Base-by-base conservation (phyloP, 2,329 filamentous ascomycete genomes). In the Penicillium sp. region DNA sequence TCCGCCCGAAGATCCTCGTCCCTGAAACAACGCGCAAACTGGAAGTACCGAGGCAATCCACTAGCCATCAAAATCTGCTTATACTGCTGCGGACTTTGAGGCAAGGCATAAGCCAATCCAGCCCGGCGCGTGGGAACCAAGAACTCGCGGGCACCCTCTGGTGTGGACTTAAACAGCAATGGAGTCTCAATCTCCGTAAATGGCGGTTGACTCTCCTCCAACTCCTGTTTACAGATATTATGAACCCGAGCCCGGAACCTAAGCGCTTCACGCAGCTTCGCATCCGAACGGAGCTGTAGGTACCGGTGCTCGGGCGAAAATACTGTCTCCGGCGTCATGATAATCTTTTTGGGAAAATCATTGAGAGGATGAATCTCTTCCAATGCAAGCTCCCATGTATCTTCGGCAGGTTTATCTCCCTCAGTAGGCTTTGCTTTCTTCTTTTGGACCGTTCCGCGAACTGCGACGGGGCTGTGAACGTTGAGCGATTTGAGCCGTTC, bases 61-160 rank as follows among this genome's bases (percentile, higher is more conserved):
- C 89, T 89, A 0, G 92, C 90, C 92, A 99, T 97, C 41, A 99
- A 82, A 2, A 97, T 90, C 76, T 99, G 94, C 76, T 99, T 99
- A 71, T 97, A 99, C 73, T 99, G 94, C 72, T 99, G 94, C 0
- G 94, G 94, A 62, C 93, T 97, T 72, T 99, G 95, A 0, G 92
- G 92, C 20, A 99, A 79, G 8, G 94, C 94, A 73, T 97, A 99
- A 3, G 90, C 92, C 57, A 86, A 78, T 0, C 90, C 91, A 1
- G 81, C 81, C 33, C 82, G 83, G 26, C 94, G 82, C 1, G 92
- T 96, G 0, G 94, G 94, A 4, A 99, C 93, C 6, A 99, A 74
- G 59, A 99, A 99, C 71, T 99, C 94, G 47, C 93, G 83, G 1
- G 94, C 95, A 0, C 94, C 94, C 76, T 99, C 94, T 0, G 94